Percentiles rank a stretch among this genome's conserved stretches.
Conservation (phyloP, 495 filamentous ascomycete species). For the Glarea lozoyensis region DNA sequence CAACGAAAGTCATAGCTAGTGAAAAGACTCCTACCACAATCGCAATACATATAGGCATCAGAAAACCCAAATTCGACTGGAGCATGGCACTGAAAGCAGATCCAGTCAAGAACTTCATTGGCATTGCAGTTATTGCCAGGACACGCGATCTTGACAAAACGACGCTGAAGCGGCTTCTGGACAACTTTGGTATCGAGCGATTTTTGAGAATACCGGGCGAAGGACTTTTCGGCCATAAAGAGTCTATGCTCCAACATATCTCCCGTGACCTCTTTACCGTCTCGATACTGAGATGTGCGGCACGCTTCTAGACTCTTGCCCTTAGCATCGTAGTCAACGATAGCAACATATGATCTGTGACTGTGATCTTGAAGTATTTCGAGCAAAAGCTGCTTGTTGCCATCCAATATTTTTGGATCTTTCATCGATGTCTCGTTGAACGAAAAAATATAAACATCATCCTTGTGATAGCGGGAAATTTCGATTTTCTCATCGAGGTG, state of each 20-base stretch:
- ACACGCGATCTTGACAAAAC: conserved; percentile 25
- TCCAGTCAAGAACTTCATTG: conserved; percentile 14
- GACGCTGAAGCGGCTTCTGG: conserved; percentile 13
- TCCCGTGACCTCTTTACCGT: not conserved
- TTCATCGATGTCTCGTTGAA: conserved; percentile 6
- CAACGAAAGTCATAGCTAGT: conserved; percentile 24
- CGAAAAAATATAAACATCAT: conserved; percentile 13
- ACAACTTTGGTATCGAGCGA: conserved; percentile 3
- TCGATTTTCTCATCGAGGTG: not conserved
- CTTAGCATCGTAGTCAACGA: conserved; percentile 18
- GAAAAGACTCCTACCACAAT: conserved; percentile 23
- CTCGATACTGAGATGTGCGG: conserved; percentile 9
- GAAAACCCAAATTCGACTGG: conserved; percentile 23
- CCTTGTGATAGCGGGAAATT: not conserved
- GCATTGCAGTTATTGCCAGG: conserved; percentile 16
- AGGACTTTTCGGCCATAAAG: conserved; percentile 13
- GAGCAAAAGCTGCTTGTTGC: conserved; percentile 9
- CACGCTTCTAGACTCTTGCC: not conserved
- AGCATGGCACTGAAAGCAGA: conserved; percentile 21
- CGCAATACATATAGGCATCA: conserved; percentile 27
- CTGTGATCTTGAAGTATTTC: conserved; percentile 6
- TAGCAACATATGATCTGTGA: not conserved
- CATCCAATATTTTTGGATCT: conserved; percentile 9
- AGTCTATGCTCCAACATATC: conserved; percentile 17
- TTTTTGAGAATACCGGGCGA: conserved; percentile 7